Evolutionary conservation across 176 grass and related monocot genomes (phyloP), one percentile per base, ranked within the genome.

Genomic region (Musa acuminata): DNA sequence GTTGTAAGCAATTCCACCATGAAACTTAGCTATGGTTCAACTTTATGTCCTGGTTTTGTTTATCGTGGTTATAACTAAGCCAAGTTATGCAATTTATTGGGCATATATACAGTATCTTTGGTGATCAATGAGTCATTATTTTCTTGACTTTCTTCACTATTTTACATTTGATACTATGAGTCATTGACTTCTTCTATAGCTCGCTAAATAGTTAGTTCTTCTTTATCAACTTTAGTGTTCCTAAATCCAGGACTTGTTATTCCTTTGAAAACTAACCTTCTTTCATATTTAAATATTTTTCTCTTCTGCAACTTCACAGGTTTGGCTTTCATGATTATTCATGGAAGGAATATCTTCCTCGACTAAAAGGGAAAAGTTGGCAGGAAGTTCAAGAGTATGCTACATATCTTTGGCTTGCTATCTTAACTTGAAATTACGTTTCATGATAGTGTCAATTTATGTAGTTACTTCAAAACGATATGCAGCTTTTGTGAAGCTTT

Each of bases 311-410:
- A 59, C 59, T 83, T 86, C 83, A 63, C 72, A 99, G 96, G 81
- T 99, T 84, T 63, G 96, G 96, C 76, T 99, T 99, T 89, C 96
- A 99, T 63, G 89, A 99, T 82, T 99, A 89, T 86, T 74, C 86
- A 57, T 99, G 91, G 91, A 89, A 84, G 80, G 96, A 99, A 75
- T 99, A 85, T 86, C 79, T 94, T 86, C 91, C 96, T 81, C 82
- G 90, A 62, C 72, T 99, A 67, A 99, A 95, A 83, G 96, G 84
- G 68, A 99, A 99, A 91, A 89, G 77, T 82, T 64, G 49, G 6
- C 83, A 83, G 49, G 96, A 99, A 83, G 80, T 99, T 80, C 86
- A 99, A 82, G 90, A 86, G 96, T 99, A 91, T 75, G 84, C 64
- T 27, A 67, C 29, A 57, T 25, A 11, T 64, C 60, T 67, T 69